Base-by-base conservation (phyloP, 2,329 filamentous ascomycete species). In the Epichloe gansuensis region DNA sequence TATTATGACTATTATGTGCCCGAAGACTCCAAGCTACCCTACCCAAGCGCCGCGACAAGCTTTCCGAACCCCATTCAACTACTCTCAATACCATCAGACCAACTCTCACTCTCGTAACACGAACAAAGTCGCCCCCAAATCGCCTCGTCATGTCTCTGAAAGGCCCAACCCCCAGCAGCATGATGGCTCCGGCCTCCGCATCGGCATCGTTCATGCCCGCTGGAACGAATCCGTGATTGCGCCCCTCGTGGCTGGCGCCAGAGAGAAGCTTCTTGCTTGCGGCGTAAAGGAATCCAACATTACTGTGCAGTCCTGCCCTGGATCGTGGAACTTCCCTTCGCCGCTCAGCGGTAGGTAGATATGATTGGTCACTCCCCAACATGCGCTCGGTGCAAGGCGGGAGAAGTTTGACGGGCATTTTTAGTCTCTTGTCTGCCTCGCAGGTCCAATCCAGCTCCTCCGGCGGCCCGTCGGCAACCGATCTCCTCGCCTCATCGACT, bases 161-260 rank as follows among this genome's bases (percentile, higher is more conserved):
- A 63, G 77, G 76, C 54, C 78, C 78, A n/a, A 71, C 72, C 58
- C 73, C 51, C 72, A 82, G 65, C 72, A 77, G 61, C 76, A 81
- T 69, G 75, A 84, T 66, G 86, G 87, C 68, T 81, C 81, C 62
- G 76, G 75, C 63, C 81, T 98, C 58, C 88, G 93, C 65, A 85
- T 98, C 66, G 91, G 87, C 66, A 97, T 98, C 66, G 81, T 98
- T 54, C 93, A 97, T 73, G 91, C 91, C 54, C 84, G 93, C 63
- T 98, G 93, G 93, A 98, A 98, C 74, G 78, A 77, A 59, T 79
- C 78, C 59, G 88, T 98, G 67, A 95, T 97, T 69, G 83, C 87
- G 54, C 83, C 89, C 51, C 82, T 98, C 53, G 78, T 98, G 56
- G 75, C 79, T 50, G 93, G 93, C 58, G 82, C 88, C 46, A 88